phyloP scores from a whole-genome alignment of 176 grass and related monocot genomes.

The Bolboschoenus planiculmis region DNA sequence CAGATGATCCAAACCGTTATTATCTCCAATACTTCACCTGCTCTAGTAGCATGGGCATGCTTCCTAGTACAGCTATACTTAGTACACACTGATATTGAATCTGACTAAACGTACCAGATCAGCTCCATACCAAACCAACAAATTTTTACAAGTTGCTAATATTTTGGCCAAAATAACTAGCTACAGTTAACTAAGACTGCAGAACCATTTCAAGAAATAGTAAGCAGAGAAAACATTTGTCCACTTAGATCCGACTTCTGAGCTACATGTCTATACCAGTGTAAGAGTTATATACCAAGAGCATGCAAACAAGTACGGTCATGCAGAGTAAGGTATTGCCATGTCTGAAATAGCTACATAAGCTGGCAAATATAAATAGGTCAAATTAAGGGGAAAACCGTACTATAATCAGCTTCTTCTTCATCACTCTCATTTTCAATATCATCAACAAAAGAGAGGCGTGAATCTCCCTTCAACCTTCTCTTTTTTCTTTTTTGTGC shows the following conservation, averaged over 20 bases:
- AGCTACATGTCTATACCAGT: background rate
- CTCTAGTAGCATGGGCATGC: background rate
- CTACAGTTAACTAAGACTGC: background rate
- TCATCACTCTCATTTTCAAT: slow-evolving; percentile 84
- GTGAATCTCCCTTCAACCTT: slow-evolving; percentile 77
- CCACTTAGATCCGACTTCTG: too few relatives aligned
- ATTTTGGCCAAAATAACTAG: background rate
- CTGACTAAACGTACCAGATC: background rate
- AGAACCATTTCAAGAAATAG: background rate
- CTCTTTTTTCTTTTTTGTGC: slow-evolving; percentile 95
- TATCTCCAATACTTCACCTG: background rate
- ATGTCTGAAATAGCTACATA: background rate
- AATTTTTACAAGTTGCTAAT: background rate
- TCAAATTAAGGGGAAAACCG: slow-evolving; percentile 19
- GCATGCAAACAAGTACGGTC: background rate
- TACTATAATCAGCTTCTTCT: slow-evolving; percentile 73
- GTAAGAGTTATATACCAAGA: background rate
- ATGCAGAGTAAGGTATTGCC: too few relatives aligned
- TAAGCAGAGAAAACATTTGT: background rate
- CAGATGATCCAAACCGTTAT: background rate
- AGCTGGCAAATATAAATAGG: background rate
- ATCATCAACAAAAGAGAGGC: slow-evolving; percentile 77
- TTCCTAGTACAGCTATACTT: background rate
- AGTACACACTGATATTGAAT: background rate
- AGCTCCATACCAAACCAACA: background rate